Evolutionary conservation across 179 eudicot genomes (phyloP), one percentile per base, ranked within the genome.

Genomic region (Gypsophila paniculata): DNA sequence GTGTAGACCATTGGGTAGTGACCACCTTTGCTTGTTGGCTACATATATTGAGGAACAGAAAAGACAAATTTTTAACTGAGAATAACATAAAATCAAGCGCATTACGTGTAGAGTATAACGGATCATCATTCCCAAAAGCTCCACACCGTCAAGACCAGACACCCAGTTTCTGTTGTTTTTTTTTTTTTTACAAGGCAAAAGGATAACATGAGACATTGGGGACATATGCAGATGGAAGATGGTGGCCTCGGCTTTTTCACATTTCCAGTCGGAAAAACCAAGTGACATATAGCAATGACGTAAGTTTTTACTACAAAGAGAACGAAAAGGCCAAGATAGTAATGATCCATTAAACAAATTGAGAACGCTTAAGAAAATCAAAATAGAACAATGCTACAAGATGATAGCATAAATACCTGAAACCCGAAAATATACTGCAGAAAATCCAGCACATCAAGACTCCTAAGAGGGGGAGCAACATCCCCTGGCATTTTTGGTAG

Each of bases 351-450:
- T 62, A 8, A n/a, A 25, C 15, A 46, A 67, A 67, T 26, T 64
- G 68, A 64, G 57, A 12, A 66, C 48, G 32, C 55, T 48, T 14
- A 46, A 54, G n/a, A 61, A 22, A 36, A 46, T 62, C 29, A 57
- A 5, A 62, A 32, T 15, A 8, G 36, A 5, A 19, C 18, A 49
- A 38, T 62, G n/a, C 54, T 71, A 17, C 9, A 70, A 60, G n/a
- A 60, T 13, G 15, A 52, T 54, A 17, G 10, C 49, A 64, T 65
- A 77, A 85, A 54, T 53, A 96, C 99, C 99, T 96, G 99, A 79
- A 96, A 96, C 36, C 99, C 99, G 77, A 96, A 96, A 74, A 90
- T 85, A 73, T 78, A 96, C 10, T 96, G 99, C 79, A 96, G 86
- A 82, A 90, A 82, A 79, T 96, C 99, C 72, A 96, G 79, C 81